phyloP scores from a whole-genome alignment of 2,329 filamentous ascomycete genomes.

The Dothideomycetes sp. region DNA sequence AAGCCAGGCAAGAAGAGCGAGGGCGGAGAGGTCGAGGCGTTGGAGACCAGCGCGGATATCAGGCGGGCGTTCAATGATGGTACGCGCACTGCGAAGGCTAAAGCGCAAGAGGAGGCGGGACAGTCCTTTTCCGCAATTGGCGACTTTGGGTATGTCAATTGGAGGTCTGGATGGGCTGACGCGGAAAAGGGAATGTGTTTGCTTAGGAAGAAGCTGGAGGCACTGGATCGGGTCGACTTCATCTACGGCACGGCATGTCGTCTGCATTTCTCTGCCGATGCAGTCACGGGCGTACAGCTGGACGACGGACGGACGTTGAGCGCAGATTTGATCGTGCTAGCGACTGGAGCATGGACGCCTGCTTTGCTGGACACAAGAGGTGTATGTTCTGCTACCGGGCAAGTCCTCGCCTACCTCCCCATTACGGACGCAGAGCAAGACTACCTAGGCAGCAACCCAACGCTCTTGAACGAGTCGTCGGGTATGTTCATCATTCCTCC shows the following conservation, averaged over 20 bases:
- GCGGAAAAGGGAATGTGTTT: conserved; percentile 60
- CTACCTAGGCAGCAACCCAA: conserved; percentile 54
- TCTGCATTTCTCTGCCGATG: conserved; percentile 24
- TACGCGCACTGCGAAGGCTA: background rate
- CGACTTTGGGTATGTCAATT: conserved; percentile 57
- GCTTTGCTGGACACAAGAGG: conserved; percentile 67
- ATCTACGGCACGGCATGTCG: conserved; percentile 37
- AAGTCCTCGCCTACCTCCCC: conserved; percentile 66
- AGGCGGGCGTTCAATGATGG: conserved; percentile 23
- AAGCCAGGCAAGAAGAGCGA: conserved; percentile 24
- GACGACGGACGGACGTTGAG: conserved; percentile 33
- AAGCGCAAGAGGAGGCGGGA: conserved; percentile 20
- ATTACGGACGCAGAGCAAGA: conserved; percentile 62
- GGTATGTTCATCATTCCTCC: conserved; percentile 70
- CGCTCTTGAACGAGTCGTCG: conserved; percentile 58
- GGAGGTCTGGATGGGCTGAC: conserved; percentile 68
- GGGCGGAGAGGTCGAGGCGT: conserved; percentile 24
- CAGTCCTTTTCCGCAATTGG: conserved; percentile 17
- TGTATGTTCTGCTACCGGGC: conserved; percentile 68
- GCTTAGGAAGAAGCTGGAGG: conserved; percentile 44
- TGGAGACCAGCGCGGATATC: conserved; percentile 28
- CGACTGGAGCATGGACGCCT: conserved; percentile 79
- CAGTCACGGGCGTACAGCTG: conserved; percentile 50
- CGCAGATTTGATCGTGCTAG: conserved; percentile 67
- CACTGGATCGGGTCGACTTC: conserved; percentile 42